These are phyloP conservation scores for Aureobasidium sp. DNA, from an alignment of 2,329 filamentous ascomycete genomes.

Conservation along the genomic window DNA sequence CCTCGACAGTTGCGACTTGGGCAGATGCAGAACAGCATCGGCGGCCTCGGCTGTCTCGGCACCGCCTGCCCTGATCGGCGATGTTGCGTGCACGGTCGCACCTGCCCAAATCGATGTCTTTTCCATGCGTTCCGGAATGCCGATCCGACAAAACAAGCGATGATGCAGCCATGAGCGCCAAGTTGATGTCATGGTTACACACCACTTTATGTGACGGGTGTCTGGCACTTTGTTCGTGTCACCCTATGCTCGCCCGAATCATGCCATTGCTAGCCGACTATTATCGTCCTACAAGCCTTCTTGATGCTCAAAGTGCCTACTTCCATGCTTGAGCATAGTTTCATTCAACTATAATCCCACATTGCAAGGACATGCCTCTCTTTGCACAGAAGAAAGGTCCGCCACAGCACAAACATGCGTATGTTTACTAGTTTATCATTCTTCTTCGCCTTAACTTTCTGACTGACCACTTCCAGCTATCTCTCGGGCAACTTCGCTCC, in stretches of 20 bases:
- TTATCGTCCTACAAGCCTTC: neutral
- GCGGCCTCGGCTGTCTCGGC: neutral
- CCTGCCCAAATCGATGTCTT: neutral
- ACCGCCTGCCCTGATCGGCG: neutral
- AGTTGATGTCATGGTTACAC: slow-evolving; percentile 6
- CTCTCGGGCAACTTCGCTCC: slow-evolving; percentile 65
- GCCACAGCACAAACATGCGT: slow-evolving; percentile 33
- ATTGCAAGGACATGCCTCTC: slow-evolving; percentile 14
- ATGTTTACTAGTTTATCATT: slow-evolving; percentile 18
- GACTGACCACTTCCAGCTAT: slow-evolving; percentile 38
- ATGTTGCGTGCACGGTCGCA: neutral
- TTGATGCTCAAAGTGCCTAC: neutral
- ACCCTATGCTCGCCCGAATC: neutral
- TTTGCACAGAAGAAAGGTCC: slow-evolving; percentile 25
- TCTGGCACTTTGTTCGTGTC: neutral
- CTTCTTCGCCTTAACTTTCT: neutral
- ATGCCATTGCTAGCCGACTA: neutral
- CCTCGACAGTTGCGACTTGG: neutral
- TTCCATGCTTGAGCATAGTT: neutral
- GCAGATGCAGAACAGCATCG: neutral
- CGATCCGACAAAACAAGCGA: neutral
- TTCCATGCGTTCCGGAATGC: neutral
- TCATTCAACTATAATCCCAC: neutral
- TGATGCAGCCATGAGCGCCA: neutral
- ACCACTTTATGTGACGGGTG: neutral